Percentiles rank a stretch among this genome's conserved stretches.
phyloP scores from a whole-genome alignment of 2,329 filamentous ascomycete genomes.

The Mariannaea elegans region DNA sequence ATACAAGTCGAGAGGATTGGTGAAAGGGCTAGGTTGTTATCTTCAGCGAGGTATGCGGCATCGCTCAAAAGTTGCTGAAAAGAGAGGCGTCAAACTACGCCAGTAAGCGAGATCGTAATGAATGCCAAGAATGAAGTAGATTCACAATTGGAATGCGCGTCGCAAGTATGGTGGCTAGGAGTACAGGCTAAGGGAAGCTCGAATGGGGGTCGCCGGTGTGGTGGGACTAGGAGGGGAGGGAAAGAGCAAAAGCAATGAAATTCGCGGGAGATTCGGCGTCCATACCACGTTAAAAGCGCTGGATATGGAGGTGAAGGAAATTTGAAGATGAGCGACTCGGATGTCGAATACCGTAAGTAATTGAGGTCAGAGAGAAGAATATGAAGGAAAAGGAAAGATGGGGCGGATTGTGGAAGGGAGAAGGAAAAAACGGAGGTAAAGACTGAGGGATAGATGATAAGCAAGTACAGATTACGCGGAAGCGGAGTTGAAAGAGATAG shows the following conservation, averaged over 20 bases:
- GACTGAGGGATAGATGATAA: conserved; percentile 3
- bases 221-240: not conserved
- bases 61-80: not conserved
- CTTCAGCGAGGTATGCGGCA: not conserved
- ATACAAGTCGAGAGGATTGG: conserved; percentile 16
- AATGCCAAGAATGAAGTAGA: not conserved
- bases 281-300: conserved; percentile 1
- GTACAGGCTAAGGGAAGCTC: not conserved
- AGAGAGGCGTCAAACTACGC: too few relatives aligned
- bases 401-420: not conserved
- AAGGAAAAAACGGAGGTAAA: conserved; percentile 18
- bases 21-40: conserved; percentile 10
- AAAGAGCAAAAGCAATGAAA: not conserved
- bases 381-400: not conserved
- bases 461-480: too few relatives aligned
- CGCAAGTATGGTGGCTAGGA: not conserved
- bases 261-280: not conserved
- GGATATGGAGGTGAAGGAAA: not conserved
- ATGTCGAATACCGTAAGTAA: not conserved
- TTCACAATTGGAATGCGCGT: conserved; percentile 1
- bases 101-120: not conserved
- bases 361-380: not conserved
- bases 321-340: not conserved
- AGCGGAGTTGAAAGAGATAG: not conserved
- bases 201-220: not conserved